phyloP scores from a whole-genome alignment of 192 early-diverging fungal species.

The Umbelopsis sp. region DNA sequence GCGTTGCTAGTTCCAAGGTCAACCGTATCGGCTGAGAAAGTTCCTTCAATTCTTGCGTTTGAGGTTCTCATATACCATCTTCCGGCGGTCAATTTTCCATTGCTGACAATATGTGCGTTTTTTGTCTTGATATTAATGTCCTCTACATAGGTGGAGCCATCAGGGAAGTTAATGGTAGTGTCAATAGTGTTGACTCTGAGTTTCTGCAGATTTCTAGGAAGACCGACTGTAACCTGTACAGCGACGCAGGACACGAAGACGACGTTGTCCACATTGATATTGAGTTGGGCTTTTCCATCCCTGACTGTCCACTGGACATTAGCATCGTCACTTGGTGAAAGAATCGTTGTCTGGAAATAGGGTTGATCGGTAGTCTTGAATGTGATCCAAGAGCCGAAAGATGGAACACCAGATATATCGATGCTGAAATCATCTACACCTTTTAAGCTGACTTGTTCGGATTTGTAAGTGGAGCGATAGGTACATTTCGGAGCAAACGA shows the following conservation, averaged over 20 bases:
- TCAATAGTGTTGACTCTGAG: neutral
- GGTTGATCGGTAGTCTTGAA: neutral
- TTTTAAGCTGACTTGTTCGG: neutral
- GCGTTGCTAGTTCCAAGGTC: neutral
- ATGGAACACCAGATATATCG: neutral
- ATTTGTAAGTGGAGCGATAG: neutral
- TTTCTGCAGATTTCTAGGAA: neutral
- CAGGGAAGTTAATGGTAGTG: neutral
- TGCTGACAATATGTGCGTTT: neutral
- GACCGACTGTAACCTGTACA: neutral
- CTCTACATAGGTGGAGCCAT: neutral
- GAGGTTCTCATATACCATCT: conserved; percentile 5
- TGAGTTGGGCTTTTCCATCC: neutral
- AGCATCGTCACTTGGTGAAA: neutral
- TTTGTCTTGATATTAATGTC: neutral
- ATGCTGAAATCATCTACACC: neutral
- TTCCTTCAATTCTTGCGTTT: neutral
- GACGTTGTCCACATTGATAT: neutral
- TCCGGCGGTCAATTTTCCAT: neutral
- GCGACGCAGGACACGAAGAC: neutral
- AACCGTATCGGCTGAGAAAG: neutral
- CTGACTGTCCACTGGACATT: neutral
- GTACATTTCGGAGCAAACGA: neutral
- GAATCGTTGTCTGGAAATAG: neutral
- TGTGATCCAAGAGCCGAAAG: neutral